Evolutionary conservation across 2,329 filamentous ascomycete species (phyloP).

Genomic region (Penicillium sp.): DNA sequence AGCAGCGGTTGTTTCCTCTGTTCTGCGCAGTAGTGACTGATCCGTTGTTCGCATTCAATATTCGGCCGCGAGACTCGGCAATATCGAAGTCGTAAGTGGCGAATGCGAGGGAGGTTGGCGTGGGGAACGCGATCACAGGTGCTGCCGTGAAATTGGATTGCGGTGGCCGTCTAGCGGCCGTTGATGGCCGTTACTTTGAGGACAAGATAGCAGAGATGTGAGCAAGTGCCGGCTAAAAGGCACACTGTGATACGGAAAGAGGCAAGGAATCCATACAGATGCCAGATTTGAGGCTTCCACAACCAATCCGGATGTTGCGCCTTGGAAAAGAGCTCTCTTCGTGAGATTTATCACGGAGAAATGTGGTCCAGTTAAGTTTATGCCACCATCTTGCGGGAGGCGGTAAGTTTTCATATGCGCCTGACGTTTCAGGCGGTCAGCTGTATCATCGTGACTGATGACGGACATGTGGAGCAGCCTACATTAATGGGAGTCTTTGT

Average conservation of each 20-base stretch:
- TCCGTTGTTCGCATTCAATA: not conserved
- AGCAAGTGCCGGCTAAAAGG: constrained; percentile 5
- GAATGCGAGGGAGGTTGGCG: constrained; percentile 2
- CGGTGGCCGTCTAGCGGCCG: constrained; percentile 4
- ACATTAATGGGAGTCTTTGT: no score
- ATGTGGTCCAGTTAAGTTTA: not conserved
- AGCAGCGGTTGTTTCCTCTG: not conserved
- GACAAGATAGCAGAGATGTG: constrained; percentile 17
- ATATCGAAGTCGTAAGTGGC: not conserved
- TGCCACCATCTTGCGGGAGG: constrained; percentile 7
- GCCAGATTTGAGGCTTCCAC: constrained; percentile 5
- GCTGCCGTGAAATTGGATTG: constrained; percentile 1
- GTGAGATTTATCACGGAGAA: not conserved
- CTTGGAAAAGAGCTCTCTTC: not conserved
- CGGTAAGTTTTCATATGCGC: constrained; percentile 7
- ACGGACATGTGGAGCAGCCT: no score
- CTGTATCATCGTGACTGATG: no score
- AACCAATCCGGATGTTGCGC: constrained; percentile 9
- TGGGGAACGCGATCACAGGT: constrained; percentile 4
- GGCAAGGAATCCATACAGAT: constrained; percentile 12
- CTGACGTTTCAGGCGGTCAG: constrained; percentile 6
- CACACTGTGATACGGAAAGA: constrained; percentile 13
- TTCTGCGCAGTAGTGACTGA: not conserved
- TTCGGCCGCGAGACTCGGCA: not conserved
- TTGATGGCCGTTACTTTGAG: constrained; percentile 13